A percentile compares a stretch with the other conserved stretches of the same genome.
These are phyloP conservation scores for Luvunga scandens DNA, from an alignment of 345 rosid species.

Conservation along the genomic window DNA sequence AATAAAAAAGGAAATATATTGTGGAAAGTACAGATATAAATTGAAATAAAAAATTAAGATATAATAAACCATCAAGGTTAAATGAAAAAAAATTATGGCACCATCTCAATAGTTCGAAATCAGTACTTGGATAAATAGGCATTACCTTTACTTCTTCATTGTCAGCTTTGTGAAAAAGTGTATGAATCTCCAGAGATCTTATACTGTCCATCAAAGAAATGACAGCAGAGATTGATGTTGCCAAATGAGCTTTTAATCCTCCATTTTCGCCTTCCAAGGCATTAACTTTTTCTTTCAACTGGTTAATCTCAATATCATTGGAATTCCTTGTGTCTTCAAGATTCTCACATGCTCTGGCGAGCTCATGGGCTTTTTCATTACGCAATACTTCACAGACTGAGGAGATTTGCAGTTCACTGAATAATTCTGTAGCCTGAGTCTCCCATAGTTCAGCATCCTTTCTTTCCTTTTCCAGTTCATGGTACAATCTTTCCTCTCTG, in stretches of 20 bases:
- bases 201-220: slow-evolving; percentile 56
- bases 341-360: slow-evolving; percentile 39
- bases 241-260: slow-evolving; percentile 50
- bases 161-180: slow-evolving; percentile 28
- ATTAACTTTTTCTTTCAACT: slow-evolving; percentile 53
- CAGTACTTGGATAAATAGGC: not conserved
- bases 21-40: not conserved
- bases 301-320: slow-evolving; percentile 46
- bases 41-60: not conserved
- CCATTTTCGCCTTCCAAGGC: slow-evolving; percentile 56
- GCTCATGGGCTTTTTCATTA: slow-evolving; percentile 58
- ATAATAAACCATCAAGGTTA: not conserved
- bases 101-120: slow-evolving; percentile 5
- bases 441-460: slow-evolving; percentile 55
- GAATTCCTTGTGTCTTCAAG: slow-evolving; percentile 38
- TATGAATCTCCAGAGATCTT: slow-evolving; percentile 59
- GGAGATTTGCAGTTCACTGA: slow-evolving; percentile 53
- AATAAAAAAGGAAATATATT: not conserved
- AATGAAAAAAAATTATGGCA: not conserved
- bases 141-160: slow-evolving; percentile 51
- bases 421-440: slow-evolving; percentile 47
- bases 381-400: slow-evolving; percentile 51
- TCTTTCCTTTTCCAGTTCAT: slow-evolving; percentile 45
- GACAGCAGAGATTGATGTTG: slow-evolving; percentile 52
- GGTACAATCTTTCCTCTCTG: slow-evolving; percentile 49